Evolutionary conservation across 1,284 basidiomycete species (phyloP).

Genomic region (Anthracocystis setariae): DNA sequence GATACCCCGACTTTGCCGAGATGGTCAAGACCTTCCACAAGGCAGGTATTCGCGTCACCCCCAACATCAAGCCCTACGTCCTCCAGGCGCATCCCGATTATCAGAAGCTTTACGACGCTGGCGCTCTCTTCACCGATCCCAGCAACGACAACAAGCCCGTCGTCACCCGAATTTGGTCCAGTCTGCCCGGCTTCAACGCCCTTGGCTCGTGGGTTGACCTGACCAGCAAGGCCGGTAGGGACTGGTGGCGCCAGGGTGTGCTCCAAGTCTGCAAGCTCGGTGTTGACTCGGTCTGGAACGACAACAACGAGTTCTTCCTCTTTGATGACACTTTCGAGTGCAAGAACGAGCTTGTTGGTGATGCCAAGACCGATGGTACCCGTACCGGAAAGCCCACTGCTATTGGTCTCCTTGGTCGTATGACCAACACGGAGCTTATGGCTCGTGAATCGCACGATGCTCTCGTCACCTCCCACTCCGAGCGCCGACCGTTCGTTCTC

Average conservation of each 20-base stretch:
- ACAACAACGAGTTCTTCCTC: slow-evolving; percentile 70
- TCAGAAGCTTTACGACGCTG: slow-evolving; percentile 61
- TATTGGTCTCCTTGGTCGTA: slow-evolving; percentile 68
- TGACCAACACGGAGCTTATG: slow-evolving; percentile 69
- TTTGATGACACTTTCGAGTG: slow-evolving; percentile 68
- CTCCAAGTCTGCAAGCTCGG: slow-evolving; percentile 68
- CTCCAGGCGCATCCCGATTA: slow-evolving; percentile 66
- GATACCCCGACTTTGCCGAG: slow-evolving; percentile 70
- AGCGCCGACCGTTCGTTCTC: slow-evolving; percentile 68
- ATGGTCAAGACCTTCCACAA: slow-evolving; percentile 68
- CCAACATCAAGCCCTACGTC: slow-evolving; percentile 69
- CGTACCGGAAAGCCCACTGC: slow-evolving; percentile 30
- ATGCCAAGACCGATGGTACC: slow-evolving; percentile 34
- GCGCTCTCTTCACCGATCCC: slow-evolving; percentile 68
- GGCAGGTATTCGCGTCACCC: slow-evolving; percentile 69
- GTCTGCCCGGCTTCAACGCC: slow-evolving; percentile 68
- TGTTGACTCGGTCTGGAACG: slow-evolving; percentile 70
- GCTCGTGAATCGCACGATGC: slow-evolving; percentile 68
- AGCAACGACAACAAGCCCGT: slow-evolving; percentile 61
- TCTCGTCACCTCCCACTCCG: slow-evolving; percentile 60
- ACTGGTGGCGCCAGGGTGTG: slow-evolving; percentile 70
- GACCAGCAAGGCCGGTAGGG: slow-evolving; percentile 66
- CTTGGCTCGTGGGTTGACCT: slow-evolving; percentile 70
- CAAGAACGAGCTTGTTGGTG: slow-evolving; percentile 48
- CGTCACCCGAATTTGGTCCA: slow-evolving; percentile 69